Evolutionary conservation across 2,329 filamentous ascomycete species (phyloP).

Genomic region (Moelleriella libera): DNA sequence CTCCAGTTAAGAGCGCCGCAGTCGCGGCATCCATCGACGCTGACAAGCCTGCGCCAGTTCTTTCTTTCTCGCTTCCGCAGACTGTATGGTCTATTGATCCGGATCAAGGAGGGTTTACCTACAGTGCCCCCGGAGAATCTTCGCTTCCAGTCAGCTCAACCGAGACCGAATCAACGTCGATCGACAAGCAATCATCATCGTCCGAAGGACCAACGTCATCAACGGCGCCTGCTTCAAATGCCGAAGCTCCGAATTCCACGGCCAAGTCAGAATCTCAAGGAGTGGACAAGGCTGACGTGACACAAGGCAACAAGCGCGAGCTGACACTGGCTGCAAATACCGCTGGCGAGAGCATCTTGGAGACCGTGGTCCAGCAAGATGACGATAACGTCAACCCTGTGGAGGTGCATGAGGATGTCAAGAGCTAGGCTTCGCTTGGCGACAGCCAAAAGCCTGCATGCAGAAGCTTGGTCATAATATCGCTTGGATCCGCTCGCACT

Average conservation of each 20-base stretch:
- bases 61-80: slow-evolving; percentile 32
- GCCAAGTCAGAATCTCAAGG: slow-evolving; percentile 1
- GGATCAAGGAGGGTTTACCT: slow-evolving; percentile 28
- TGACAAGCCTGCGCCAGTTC: slow-evolving; percentile 14
- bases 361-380: slow-evolving; percentile 21
- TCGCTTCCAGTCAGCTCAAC: background rate
- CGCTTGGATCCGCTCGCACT: background rate
- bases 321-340: slow-evolving; percentile 26
- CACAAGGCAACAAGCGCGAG: slow-evolving; percentile 7
- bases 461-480: background rate
- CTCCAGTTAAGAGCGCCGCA: slow-evolving; percentile 38
- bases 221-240: too few species aligned
- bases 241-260: slow-evolving; percentile 1
- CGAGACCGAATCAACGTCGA: background rate
- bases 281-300: background rate
- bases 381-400: slow-evolving; percentile 20
- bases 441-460: background rate
- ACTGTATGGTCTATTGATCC: slow-evolving; percentile 39
- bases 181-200: too few species aligned
- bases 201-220: too few species aligned
- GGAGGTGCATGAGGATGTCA: slow-evolving; percentile 19
- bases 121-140: slow-evolving; percentile 7
- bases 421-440: slow-evolving; percentile 8
- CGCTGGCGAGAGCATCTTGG: slow-evolving; percentile 28
- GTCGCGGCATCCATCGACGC: slow-evolving; percentile 15